Conservation (phyloP, 345 rosid species). For the Gossypium raimondii region DNA sequence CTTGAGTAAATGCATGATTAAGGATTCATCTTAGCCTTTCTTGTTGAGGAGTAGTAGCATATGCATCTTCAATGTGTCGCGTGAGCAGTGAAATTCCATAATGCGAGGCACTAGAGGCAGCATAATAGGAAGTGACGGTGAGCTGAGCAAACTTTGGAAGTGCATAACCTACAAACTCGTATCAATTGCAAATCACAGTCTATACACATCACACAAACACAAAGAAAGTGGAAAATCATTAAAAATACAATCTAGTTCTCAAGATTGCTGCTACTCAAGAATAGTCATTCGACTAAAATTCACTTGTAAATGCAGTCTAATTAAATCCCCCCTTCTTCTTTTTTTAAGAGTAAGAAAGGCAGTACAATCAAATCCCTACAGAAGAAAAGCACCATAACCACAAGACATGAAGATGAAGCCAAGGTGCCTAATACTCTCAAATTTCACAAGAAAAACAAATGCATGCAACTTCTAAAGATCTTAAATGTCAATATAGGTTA, state of each 20-base stretch:
- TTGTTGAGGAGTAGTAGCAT: conserved; percentile 36
- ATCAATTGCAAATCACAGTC: conserved; percentile 16
- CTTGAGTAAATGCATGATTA: conserved; percentile 16
- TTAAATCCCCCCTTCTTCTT: too few species aligned
- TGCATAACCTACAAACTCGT: conserved; percentile 54
- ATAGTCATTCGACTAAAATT: not conserved
- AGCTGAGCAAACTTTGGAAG: conserved; percentile 84
- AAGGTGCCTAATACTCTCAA: not conserved
- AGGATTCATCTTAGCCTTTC: conserved; percentile 31
- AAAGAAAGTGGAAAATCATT: not conserved
- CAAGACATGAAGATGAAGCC: not conserved
- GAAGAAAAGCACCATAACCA: not conserved
- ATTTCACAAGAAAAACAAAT: not conserved
- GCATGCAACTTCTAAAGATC: not conserved
- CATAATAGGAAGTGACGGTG: conserved; percentile 78
- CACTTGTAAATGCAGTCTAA: not conserved
- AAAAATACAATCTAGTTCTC: not conserved
- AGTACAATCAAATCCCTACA: not conserved
- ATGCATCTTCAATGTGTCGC: conserved; percentile 61
- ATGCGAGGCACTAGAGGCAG: conserved; percentile 92
- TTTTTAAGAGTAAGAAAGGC: too few species aligned
- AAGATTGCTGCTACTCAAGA: not conserved
- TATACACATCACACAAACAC: not conserved
- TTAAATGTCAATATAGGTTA: not conserved
- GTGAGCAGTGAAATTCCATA: conserved; percentile 80